Evolutionary conservation across 495 filamentous ascomycete genomes (phyloP).

Genomic region (Podospora comata): DNA sequence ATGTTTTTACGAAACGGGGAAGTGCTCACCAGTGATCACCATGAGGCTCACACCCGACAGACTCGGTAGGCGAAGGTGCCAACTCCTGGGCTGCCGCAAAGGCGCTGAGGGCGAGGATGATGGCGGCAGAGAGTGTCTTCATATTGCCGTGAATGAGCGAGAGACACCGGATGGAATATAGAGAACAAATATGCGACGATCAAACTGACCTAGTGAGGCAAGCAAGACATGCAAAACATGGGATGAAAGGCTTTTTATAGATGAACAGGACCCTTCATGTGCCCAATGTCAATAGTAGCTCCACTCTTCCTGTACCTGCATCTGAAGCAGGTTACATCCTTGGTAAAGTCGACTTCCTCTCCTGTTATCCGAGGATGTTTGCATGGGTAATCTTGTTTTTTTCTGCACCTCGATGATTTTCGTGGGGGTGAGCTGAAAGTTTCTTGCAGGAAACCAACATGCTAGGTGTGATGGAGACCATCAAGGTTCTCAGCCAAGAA

Average conservation of each 20-base stretch:
- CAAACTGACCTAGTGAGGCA: background rate
- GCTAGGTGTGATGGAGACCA: background rate
- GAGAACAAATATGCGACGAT: background rate
- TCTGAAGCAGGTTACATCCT: background rate
- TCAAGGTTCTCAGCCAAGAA: background rate
- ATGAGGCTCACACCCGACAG: background rate
- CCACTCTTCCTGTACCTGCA: background rate
- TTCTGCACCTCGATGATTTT: background rate
- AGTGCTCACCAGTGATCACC: background rate
- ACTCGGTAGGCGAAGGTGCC: slow-evolving; percentile 4
- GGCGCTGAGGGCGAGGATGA: background rate
- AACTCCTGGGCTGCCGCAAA: slow-evolving; percentile 11
- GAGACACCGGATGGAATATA: background rate
- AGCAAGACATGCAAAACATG: background rate
- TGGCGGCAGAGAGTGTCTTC: background rate
- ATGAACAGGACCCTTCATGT: background rate
- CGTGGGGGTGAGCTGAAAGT: background rate
- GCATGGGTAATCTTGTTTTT: background rate
- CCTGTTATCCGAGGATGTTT: background rate
- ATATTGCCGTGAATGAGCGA: background rate
- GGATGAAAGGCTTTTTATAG: background rate
- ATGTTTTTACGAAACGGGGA: background rate
- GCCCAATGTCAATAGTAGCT: background rate
- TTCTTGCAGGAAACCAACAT: background rate
- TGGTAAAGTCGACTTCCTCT: background rate